These are phyloP conservation scores for Chrysanthemum makinoi DNA, from an alignment of 129 eudicot species.

Conservation along the genomic window DNA sequence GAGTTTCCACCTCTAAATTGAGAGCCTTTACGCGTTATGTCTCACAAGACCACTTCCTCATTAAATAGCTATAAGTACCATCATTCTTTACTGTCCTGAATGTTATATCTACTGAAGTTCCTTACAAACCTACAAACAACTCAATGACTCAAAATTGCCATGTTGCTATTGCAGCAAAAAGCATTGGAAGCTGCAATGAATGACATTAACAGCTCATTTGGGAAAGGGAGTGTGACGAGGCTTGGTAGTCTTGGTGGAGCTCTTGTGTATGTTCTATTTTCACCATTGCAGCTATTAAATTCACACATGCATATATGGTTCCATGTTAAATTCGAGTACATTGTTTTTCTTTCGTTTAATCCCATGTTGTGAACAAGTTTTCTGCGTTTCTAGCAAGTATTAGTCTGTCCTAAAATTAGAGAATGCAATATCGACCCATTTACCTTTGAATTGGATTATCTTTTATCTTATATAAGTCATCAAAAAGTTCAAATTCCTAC, in stretches of 20 bases:
- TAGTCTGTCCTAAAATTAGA: neutral
- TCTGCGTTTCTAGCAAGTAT: neutral
- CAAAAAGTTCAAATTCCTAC: too few species aligned
- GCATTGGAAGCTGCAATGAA: conserved; percentile 98
- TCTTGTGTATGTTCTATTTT: conserved; percentile 69
- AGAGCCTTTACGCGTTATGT: neutral
- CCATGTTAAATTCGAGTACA: too few species aligned
- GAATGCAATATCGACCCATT: neutral
- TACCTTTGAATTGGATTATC: too few species aligned
- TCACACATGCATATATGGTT: neutral
- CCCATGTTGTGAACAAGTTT: neutral
- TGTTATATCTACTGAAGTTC: neutral
- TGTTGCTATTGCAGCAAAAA: conserved; percentile 64
- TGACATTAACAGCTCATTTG: conserved; percentile 93
- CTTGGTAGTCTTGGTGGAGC: conserved; percentile 99
- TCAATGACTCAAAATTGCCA: conserved; percentile 2
- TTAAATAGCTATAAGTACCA: neutral
- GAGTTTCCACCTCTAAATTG: neutral
- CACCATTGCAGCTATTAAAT: neutral
- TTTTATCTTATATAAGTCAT: too few species aligned
- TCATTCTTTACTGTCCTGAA: neutral
- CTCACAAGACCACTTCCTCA: neutral
- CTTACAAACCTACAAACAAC: conserved; percentile 6
- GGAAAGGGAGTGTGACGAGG: conserved; percentile 98
- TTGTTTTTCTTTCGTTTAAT: neutral